Percentiles rank a stretch among this genome's conserved stretches.
These are phyloP conservation scores for Ceratocystis alfenasii DNA, from an alignment of 2,329 filamentous ascomycete genomes.

Conservation along the genomic window DNA sequence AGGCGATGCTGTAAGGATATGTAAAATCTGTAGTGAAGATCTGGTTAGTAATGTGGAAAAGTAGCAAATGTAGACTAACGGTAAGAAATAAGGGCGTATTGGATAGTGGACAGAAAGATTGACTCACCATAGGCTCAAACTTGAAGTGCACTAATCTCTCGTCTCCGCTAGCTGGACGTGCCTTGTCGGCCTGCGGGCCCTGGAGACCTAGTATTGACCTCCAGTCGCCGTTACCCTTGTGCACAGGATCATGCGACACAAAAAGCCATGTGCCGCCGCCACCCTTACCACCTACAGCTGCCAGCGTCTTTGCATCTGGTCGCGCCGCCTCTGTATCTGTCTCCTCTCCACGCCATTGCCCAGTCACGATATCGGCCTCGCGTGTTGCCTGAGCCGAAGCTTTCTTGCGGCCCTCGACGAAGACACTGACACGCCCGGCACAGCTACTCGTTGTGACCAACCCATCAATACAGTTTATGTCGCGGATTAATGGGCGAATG, in stretches of 20 bases:
- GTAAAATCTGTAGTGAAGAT: constrained; percentile 57
- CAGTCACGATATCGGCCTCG: constrained; percentile 9
- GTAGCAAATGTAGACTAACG: neutral
- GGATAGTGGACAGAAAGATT: neutral
- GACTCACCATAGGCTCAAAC: constrained; percentile 82
- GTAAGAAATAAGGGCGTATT: neutral
- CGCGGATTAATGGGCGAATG: constrained; percentile 63
- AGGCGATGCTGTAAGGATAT: constrained; percentile 67
- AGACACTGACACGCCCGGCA: constrained; percentile 75
- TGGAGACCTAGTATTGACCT: constrained; percentile 34
- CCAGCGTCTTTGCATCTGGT: constrained; percentile 29
- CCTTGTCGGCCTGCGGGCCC: constrained; percentile 25
- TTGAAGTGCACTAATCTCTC: constrained; percentile 65
- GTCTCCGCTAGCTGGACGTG: constrained; percentile 25
- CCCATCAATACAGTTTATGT: constrained; percentile 62
- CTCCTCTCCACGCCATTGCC: constrained; percentile 18
- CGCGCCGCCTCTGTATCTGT: neutral
- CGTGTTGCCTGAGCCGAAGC: constrained; percentile 30
- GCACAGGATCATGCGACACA: constrained; percentile 68
- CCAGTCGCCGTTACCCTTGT: constrained; percentile 26
- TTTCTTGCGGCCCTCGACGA: constrained; percentile 56
- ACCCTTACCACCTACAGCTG: constrained; percentile 70
- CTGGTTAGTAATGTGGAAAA: neutral
- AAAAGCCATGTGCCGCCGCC: constrained; percentile 75
- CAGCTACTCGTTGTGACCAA: constrained; percentile 91